Evolutionary conservation across 1,284 basidiomycete species (phyloP).

Genomic region (Amylostereum areolatum): DNA sequence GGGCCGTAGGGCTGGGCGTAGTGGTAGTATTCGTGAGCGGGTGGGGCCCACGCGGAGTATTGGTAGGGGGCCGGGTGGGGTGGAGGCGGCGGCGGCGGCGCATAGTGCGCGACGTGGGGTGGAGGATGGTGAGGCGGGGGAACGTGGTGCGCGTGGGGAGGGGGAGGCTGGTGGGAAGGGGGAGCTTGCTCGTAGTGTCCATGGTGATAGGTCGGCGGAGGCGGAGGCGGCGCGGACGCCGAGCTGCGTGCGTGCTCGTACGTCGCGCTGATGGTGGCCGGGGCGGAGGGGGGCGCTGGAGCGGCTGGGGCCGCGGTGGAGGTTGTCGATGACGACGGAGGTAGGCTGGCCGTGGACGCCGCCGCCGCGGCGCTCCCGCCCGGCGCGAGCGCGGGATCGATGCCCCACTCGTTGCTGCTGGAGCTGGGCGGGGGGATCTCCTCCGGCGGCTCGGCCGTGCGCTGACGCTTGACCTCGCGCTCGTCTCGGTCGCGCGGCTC

Average conservation of each 20-base stretch:
- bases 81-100: conserved; percentile 14
- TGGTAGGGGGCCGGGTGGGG: no score
- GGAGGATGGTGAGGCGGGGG: conserved; percentile 14
- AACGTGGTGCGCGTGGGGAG: conserved; percentile 18
- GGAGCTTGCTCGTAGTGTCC: conserved; percentile 12
- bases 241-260: conserved; percentile 21
- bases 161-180: conserved; percentile 1
- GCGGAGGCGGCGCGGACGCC: conserved; percentile 18
- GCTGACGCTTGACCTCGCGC: conserved; percentile 30
- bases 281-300: conserved; percentile 13
- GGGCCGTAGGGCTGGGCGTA: neutral
- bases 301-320: conserved; percentile 14
- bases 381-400: conserved; percentile 11
- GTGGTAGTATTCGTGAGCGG: no score
- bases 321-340: conserved; percentile 11
- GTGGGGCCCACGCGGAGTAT: no score
- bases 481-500: conserved; percentile 7
- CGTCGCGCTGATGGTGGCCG: conserved; percentile 7
- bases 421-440: conserved; percentile 21
- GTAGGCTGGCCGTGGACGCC: conserved; percentile 11
- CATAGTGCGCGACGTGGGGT: conserved; percentile 12
- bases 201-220: conserved; percentile 15
- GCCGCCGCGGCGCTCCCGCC: conserved; percentile 6
- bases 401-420: conserved; percentile 12
- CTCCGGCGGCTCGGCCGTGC: conserved; percentile 26